Conservation (phyloP, 129 eudicot genomes). For the Oenanthe sinensis region DNA sequence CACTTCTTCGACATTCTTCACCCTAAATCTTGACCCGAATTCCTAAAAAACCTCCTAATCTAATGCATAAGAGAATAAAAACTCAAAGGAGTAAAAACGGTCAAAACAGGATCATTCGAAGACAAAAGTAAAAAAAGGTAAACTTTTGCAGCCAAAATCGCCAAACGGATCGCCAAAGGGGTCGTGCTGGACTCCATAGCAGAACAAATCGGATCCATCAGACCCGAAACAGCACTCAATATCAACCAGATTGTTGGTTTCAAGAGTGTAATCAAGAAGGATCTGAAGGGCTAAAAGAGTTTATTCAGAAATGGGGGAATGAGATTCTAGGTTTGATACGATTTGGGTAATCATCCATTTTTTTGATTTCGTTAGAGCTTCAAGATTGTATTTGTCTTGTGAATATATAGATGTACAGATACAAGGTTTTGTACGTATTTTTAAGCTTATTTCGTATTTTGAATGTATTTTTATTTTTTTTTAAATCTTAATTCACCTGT, state of each 20-base stretch:
- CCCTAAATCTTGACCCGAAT: background rate
- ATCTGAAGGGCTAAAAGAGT: conserved; percentile 43
- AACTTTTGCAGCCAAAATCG: conserved; percentile 57
- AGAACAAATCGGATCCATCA: conserved; percentile 36
- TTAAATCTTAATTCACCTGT: too few species aligned
- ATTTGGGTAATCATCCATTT: conserved; percentile 67
- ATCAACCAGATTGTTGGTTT: conserved; percentile 38
- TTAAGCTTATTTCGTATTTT: too few species aligned
- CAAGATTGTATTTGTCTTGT: background rate
- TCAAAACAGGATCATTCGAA: conserved; percentile 64
- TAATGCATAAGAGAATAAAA: conserved; percentile 60
- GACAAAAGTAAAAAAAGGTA: conserved; percentile 56
- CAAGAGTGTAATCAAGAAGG: conserved; percentile 42
- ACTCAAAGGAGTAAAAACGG: conserved; percentile 74
- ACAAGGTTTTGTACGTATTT: background rate
- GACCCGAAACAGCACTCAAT: conserved; percentile 32
- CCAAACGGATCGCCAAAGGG: too few species aligned
- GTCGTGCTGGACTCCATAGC: conserved; percentile 61
- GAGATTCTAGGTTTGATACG: conserved; percentile 44
- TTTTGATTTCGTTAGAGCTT: conserved; percentile 1
- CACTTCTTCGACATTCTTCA: background rate
- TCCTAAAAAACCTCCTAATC: conserved; percentile 47
- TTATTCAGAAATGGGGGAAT: conserved; percentile 41
- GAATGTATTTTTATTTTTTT: too few species aligned
- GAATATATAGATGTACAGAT: background rate